Evolutionary conservation across 2,329 filamentous ascomycete genomes (phyloP).

Genomic region (Paracoccidioides lutzii): DNA sequence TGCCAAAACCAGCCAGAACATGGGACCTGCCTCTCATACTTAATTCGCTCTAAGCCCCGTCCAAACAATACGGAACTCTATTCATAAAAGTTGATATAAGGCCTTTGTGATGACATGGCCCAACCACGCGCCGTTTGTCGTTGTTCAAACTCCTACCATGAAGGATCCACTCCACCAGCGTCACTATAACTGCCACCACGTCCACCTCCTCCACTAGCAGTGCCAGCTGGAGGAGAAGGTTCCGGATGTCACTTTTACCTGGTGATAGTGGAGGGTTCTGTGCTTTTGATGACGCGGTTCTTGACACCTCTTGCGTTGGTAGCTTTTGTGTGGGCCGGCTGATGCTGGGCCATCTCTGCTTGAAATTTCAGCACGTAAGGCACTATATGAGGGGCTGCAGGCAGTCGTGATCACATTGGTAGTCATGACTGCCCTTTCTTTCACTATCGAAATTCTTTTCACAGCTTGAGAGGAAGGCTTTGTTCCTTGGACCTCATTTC

Average conservation of each 20-base stretch:
- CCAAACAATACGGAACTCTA: not conserved
- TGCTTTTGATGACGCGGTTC: not conserved
- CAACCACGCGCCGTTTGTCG: not conserved
- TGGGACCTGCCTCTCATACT: not conserved
- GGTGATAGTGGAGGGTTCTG: not conserved
- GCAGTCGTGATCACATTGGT: not conserved
- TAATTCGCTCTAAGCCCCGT: not conserved
- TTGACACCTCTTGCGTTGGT: not conserved
- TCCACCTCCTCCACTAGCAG: not conserved
- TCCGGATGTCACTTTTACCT: not conserved
- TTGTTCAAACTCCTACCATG: no score
- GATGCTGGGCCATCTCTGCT: not conserved
- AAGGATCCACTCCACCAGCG: not conserved
- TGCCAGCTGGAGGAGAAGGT: not conserved
- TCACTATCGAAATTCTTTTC: not conserved
- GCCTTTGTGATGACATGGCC: not conserved
- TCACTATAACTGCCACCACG: not conserved
- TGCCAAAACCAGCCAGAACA: not conserved
- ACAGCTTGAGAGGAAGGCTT: not conserved
- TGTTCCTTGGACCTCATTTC: not conserved
- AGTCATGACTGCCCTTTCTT: not conserved
- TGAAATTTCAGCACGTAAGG: not conserved
- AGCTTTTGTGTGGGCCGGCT: not conserved
- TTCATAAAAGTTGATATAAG: not conserved
- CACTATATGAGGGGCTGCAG: not conserved